Percentiles rank a stretch among this genome's conserved stretches.
phyloP scores from a whole-genome alignment of 306 rosid genomes.

The Rosa chinensis region DNA sequence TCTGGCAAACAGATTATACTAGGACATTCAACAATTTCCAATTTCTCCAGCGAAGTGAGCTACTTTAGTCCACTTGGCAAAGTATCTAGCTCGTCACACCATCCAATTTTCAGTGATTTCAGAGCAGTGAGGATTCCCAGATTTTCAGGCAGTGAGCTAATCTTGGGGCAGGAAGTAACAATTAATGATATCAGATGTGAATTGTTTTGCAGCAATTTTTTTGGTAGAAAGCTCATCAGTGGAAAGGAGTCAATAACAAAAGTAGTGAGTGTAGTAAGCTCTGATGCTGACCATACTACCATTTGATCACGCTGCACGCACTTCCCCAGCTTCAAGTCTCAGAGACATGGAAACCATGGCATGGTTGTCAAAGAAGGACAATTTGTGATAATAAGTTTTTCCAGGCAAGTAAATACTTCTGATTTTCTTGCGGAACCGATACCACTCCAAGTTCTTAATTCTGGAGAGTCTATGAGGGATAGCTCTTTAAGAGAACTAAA shows the following conservation, averaged over 20 bases:
- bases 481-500: neutral
- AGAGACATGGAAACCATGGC: slow-evolving; percentile 26
- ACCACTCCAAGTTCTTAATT: slow-evolving; percentile 19
- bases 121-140: slow-evolving; percentile 17
- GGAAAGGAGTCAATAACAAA: slow-evolving; percentile 24
- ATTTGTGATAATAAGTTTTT: neutral
- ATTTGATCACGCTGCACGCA: neutral
- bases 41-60: slow-evolving; percentile 22
- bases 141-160: neutral
- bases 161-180: slow-evolving; percentile 28
- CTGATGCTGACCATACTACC: slow-evolving; percentile 9
- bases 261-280: slow-evolving; percentile 15
- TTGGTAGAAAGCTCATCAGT: slow-evolving; percentile 2
- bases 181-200: slow-evolving; percentile 14
- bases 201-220: slow-evolving; percentile 20
- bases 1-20: slow-evolving; percentile 17
- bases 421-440: neutral
- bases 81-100: slow-evolving; percentile 14
- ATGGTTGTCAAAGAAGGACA: neutral
- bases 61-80: slow-evolving; percentile 23
- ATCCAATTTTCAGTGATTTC: slow-evolving; percentile 18
- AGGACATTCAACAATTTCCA: slow-evolving; percentile 31
- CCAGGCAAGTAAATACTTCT: neutral
- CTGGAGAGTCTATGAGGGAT: neutral
- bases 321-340: slow-evolving; percentile 10